Conservation (phyloP, 495 filamentous ascomycete species). For the Penicillium daleae region DNA sequence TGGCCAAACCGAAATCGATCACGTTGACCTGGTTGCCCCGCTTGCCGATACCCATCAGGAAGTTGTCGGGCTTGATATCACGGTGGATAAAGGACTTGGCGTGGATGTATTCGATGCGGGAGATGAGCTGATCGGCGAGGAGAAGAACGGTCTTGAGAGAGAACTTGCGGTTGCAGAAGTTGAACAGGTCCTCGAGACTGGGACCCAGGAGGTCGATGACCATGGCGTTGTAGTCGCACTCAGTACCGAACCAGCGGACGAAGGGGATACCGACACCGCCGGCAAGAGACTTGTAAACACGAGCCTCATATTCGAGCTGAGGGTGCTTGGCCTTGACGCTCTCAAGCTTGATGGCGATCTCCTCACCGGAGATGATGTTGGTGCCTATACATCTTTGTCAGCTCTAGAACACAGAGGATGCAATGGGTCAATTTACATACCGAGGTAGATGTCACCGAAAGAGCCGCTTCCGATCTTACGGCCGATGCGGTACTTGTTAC, state of each 20-base stretch:
- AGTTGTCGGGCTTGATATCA: constrained; percentile 99
- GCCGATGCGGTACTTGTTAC: constrained; percentile 99
- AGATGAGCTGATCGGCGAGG: constrained; percentile 97
- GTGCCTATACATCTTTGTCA: constrained; percentile 63
- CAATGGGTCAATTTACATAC: constrained; percentile 45
- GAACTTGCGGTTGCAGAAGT: constrained; percentile 99
- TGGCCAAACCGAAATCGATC: constrained; percentile 98
- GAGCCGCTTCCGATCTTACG: constrained; percentile 98
- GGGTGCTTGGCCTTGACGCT: constrained; percentile 99
- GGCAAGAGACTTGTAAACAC: constrained; percentile 98
- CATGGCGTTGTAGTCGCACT: constrained; percentile 99
- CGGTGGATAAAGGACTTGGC: constrained; percentile 99
- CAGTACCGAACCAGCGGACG: constrained; percentile 99
- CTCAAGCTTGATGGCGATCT: constrained; percentile 99
- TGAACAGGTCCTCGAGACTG: constrained; percentile 99
- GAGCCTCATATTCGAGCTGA: constrained; percentile 98
- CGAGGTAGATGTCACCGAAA: constrained; percentile 99
- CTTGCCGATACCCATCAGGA: constrained; percentile 99
- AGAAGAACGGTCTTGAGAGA: constrained; percentile 99
- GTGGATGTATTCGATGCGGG: constrained; percentile 99
- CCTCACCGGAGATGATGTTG: constrained; percentile 99
- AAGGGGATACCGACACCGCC: constrained; percentile 99
- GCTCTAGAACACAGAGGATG: neutral
- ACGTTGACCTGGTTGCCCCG: constrained; percentile 99
- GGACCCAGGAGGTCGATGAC: constrained; percentile 97